Conservation (phyloP, 148 eudicot species). For the Silene conica region DNA sequence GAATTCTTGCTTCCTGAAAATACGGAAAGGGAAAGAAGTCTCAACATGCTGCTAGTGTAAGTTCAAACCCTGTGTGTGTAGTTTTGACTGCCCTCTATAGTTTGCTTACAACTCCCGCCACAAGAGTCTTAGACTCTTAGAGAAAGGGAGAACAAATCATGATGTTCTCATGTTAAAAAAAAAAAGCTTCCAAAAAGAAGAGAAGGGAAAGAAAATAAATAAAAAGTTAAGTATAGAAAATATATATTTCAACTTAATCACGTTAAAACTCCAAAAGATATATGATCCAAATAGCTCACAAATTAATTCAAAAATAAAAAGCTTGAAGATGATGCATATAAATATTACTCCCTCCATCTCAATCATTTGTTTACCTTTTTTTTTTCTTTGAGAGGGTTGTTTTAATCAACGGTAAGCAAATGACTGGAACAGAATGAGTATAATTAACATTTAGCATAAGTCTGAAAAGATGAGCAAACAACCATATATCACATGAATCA, state of each 20-base stretch:
- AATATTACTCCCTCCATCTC: not conserved
- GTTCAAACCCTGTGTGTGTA: too few relatives aligned
- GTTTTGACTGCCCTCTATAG: not conserved
- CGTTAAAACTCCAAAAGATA: not conserved
- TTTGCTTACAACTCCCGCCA: conserved; percentile 2
- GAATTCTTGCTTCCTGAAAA: not conserved
- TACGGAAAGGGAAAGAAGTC: not conserved
- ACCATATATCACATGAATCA: conserved; percentile 96
- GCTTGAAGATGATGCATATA: not conserved
- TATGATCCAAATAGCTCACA: not conserved
- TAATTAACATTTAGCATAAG: not conserved
- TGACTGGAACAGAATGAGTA: not conserved
- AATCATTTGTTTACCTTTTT: too few relatives aligned
- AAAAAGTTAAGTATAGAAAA: not conserved
- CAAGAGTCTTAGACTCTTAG: not conserved
- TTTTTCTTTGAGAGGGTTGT: too few relatives aligned
- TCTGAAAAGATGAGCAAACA: not conserved
- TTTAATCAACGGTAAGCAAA: too few relatives aligned
- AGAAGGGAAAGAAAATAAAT: not conserved
- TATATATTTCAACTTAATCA: too few relatives aligned
- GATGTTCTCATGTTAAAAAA: not conserved
- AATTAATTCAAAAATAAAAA: not conserved
- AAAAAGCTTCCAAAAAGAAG: not conserved
- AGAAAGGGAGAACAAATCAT: not conserved
- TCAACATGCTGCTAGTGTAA: not conserved